Base-by-base conservation (phyloP, 129 eudicot genomes). In the Daucus carota region DNA sequence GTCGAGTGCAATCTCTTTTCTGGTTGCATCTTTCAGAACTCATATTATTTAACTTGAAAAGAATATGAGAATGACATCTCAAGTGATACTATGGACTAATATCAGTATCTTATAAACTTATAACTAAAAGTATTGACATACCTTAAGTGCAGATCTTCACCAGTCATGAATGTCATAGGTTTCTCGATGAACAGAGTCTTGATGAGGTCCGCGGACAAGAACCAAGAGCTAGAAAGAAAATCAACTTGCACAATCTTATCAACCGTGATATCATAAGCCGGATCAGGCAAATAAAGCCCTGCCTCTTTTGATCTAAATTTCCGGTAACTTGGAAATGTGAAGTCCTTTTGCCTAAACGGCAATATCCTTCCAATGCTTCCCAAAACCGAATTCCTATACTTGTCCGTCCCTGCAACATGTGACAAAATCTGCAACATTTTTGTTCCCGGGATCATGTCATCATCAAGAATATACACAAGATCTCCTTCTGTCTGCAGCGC, bases 221-320 rank as follows among this genome's bases (percentile, higher is more conserved):
- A 94, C 98, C 98, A 94, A 29, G 98, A 94, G 72, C 98, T 94
- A 1, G 98, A 94, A 40, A 94, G 97, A 62, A 94, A 94, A 83
- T 94, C 98, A 24, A 94, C 98, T 87, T 94, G 90, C 65, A 91
- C 96, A 70, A 94, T 86, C 77, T 81, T 91, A 46, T 94, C 88
- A 13, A 94, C 90, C 0, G 88, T 85, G 77, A 94, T 91, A 42
- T 91, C 97, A 80, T 94, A 94, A 29, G 98, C 98, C 18, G 98
- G 98, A 63, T 94, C 98, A 72, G 98, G 98, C 86, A 94, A 82
- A 79, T 94, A 94, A 70, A 94, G 89, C 43, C 98, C 98, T 5
- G 98, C 98, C 72, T 94, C 98, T 78, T 91, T 94, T 8, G 97
- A 89, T 57, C 96, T 78, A 46, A 94, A 94, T 76, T 94, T 94